Evolutionary conservation across 805 yeast species (phyloP), one percentile per base, ranked within the genome.

Genomic region (Sugiyamaella americana): DNA sequence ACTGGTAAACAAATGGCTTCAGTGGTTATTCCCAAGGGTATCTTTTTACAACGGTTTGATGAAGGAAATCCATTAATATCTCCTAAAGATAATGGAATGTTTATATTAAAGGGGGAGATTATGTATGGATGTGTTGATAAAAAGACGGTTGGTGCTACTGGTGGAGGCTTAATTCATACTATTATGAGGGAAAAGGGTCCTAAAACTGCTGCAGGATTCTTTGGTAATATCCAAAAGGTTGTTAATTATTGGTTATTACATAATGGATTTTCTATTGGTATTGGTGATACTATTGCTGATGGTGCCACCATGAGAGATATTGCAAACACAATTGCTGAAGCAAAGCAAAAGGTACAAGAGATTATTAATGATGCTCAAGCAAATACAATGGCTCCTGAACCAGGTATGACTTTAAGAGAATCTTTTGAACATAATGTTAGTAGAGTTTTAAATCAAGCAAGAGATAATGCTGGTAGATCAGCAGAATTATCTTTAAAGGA

Each of bases 251-350:
- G 98, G 99, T 74, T 93, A 51, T 74, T 93, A 45, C 98, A 94
- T 64, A 87, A 86, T 59, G 98, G 98, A 51, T 93, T 93, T 70
- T 91, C 98, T 10, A 94, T 94, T 58, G 99, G 99, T 77, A 93
- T 93, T 68, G 99, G 99, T 74, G 99, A 93, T 69, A 93, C 98
- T 3, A 94, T 93, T 71, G 98, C 98, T 41, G 98, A 94, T 73
- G 79, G 89, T n/a, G 82, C 78, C 24, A 93, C 99, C 37, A 94
- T 93, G 96, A 80, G 82, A 57, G 84, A 83, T 56, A 89, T 93
- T 58, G 93, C 98, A 1, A 82, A 84, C 49, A 91, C 98, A 2
- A 93, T 93, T 66, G 82, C 87, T 43, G 87, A 82, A 51, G 98
- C 98, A 13, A 94, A 94, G 67, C 78, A 76, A 40, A 87, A 91